A percentile compares a stretch with the other conserved stretches of the same genome.
Conservation (phyloP, 441 rosid genomes). For the Mallotus repandus region DNA sequence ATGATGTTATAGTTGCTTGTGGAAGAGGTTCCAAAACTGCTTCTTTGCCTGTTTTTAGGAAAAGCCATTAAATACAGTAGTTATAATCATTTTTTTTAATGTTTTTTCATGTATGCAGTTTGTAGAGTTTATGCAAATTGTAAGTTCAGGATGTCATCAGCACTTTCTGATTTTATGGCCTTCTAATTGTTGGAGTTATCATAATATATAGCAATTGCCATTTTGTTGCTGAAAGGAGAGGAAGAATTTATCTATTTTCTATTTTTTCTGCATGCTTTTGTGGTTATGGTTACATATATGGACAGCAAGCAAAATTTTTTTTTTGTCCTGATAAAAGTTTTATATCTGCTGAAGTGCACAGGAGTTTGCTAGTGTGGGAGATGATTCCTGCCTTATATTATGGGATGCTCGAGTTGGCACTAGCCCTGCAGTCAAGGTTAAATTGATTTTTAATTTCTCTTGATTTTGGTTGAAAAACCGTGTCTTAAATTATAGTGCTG, state of each 20-base stretch:
- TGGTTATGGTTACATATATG: background rate
- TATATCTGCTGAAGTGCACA: slow-evolving; percentile 59
- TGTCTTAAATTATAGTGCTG: background rate
- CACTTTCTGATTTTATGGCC: background rate
- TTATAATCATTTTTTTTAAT: background rate
- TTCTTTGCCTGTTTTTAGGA: background rate
- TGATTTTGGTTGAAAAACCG: background rate
- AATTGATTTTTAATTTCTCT: background rate
- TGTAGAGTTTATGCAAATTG: background rate
- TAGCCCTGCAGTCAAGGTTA: slow-evolving; percentile 77
- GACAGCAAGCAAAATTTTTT: background rate
- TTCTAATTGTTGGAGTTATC: background rate
- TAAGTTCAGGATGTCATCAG: background rate
- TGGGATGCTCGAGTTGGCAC: slow-evolving; percentile 96
- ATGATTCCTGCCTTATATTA: slow-evolving; percentile 98
- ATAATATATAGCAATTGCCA: background rate
- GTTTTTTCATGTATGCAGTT: background rate
- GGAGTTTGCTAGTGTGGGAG: slow-evolving; percentile 99
- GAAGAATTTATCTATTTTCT: background rate
- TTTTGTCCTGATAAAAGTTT: slow-evolving; percentile 31
- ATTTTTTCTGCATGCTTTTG: background rate
- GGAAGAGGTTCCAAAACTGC: background rate
- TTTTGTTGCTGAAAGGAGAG: background rate
- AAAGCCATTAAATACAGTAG: background rate
- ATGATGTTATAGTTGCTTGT: background rate